phyloP scores from a whole-genome alignment of 768 basidiomycete species.

The Clavaria fumosa region DNA sequence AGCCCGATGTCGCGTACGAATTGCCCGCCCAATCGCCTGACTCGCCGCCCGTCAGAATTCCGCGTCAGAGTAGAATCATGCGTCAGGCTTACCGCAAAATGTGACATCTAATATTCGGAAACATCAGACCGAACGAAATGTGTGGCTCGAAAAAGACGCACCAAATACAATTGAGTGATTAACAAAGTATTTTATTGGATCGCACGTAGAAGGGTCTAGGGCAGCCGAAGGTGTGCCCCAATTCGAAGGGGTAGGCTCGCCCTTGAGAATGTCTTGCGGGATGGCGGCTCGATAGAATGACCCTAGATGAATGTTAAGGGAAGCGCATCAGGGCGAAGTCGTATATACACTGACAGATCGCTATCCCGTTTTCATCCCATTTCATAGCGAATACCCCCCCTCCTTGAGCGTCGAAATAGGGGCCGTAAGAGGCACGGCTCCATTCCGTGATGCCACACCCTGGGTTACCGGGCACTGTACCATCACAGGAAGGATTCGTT shows the following conservation, averaged over 20 bases:
- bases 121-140: constrained; percentile 1
- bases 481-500: constrained; percentile 37
- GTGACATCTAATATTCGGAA: constrained; percentile 49
- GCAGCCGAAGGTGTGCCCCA: constrained; percentile 59
- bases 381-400: constrained; percentile 85
- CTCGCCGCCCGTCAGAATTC: constrained; percentile 6
- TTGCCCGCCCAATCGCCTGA: constrained; percentile 77
- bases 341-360: constrained; percentile 43
- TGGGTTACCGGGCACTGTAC: constrained; percentile 35
- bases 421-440: constrained; percentile 74
- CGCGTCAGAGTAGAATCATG: background rate
- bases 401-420: constrained; percentile 60
- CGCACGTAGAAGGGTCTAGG: constrained; percentile 37
- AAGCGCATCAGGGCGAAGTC: background rate
- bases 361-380: constrained; percentile 68
- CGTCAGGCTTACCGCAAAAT: constrained; percentile 45
- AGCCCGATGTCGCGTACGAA: constrained; percentile 55
- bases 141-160: constrained; percentile 25
- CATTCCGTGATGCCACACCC: constrained; percentile 71
- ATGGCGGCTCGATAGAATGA: constrained; percentile 71
- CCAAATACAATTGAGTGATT: constrained; percentile 70
- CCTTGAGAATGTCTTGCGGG: constrained; percentile 46
- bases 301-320: constrained; percentile 28
- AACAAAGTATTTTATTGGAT: constrained; percentile 40
- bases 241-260: constrained; percentile 44